Conservation (phyloP, 108 stramenopile species). For the Cyclostephanos invisitatus region DNA sequence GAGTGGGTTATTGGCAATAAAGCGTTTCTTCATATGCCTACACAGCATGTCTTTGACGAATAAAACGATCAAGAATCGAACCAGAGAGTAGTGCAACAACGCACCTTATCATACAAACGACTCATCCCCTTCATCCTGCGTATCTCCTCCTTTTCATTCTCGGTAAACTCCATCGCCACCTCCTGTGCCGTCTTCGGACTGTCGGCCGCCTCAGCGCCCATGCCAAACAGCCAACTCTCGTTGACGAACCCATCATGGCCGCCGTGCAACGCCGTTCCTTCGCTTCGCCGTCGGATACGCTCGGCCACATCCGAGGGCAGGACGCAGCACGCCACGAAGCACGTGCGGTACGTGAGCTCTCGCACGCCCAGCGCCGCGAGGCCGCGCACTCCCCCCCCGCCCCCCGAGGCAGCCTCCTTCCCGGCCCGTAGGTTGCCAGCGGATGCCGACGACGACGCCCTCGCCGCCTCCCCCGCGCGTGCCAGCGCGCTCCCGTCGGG, state of each 20-base stretch:
- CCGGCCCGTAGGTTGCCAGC: constrained; percentile 24
- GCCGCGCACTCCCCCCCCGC: constrained; percentile 90
- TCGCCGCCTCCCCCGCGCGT: constrained; percentile 82
- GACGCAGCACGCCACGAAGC: constrained; percentile 91
- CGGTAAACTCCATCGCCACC: constrained; percentile 86
- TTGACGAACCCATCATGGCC: constrained; percentile 14
- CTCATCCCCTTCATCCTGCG: constrained; percentile 73
- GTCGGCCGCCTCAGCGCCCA: constrained; percentile 40
- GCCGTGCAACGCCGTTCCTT: constrained; percentile 9
- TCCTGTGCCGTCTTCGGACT: constrained; percentile 74
- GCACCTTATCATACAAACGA: constrained; percentile 66
- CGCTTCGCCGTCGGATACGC: constrained; percentile 32
- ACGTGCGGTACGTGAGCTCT: constrained; percentile 95
- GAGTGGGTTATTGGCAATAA: neutral
- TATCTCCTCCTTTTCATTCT: constrained; percentile 87
- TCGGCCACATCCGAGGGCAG: constrained; percentile 64
- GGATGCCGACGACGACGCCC: constrained; percentile 26
- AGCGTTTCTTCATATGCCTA: constrained; percentile 8
- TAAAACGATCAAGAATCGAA: neutral
- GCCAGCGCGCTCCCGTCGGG: constrained; percentile 93
- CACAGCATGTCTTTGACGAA: neutral
- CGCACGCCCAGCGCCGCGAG: constrained; percentile 90
- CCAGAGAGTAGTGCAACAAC: neutral
- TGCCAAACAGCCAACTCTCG: constrained; percentile 29
- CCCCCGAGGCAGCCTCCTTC: constrained; percentile 62